phyloP scores from a whole-genome alignment of 306 rosid genomes.

The Gastrolobium bilobum region DNA sequence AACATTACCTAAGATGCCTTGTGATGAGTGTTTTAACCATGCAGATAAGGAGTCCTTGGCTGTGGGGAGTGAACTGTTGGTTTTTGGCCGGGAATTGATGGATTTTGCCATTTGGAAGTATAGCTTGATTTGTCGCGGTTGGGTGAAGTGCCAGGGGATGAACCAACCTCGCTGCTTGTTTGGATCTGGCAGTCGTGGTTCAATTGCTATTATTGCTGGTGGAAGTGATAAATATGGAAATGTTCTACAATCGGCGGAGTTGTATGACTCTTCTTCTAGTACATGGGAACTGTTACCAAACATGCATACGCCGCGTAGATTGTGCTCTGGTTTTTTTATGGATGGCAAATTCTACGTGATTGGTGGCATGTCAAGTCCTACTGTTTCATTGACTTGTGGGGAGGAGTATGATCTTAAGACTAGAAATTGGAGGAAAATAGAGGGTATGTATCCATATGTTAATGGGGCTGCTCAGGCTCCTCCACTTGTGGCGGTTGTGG shows the following conservation, averaged over 20 bases:
- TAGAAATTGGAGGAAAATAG: conserved; percentile 71
- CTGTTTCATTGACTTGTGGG: conserved; percentile 73
- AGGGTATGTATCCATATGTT: conserved; percentile 76
- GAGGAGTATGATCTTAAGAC: conserved; percentile 81
- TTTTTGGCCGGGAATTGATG: conserved; percentile 76
- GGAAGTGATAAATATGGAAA: conserved; percentile 73
- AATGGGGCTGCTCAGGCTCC: conserved; percentile 80
- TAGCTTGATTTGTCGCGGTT: conserved; percentile 54
- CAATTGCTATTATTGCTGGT: conserved; percentile 76
- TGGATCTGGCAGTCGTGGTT: conserved; percentile 77
- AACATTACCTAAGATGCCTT: conserved; percentile 76
- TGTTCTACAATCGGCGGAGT: conserved; percentile 70
- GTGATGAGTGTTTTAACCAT: conserved; percentile 82
- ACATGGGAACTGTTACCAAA: conserved; percentile 72
- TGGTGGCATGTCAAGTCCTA: conserved; percentile 80
- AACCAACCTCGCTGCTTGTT: conserved; percentile 81
- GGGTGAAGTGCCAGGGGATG: conserved; percentile 75
- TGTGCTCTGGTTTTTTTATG: conserved; percentile 82
- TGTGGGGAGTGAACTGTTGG: conserved; percentile 73
- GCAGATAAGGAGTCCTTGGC: conserved; percentile 89
- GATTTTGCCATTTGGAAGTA: conserved; percentile 86
- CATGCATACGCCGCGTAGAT: conserved; percentile 76
- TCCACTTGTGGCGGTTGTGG: conserved; percentile 89
- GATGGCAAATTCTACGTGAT: conserved; percentile 76
- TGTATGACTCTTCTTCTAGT: conserved; percentile 68